Evolutionary conservation across 208 protist species (phyloP), one percentile per base, ranked within the genome.

Genomic region (Trypanosoma congolense): DNA sequence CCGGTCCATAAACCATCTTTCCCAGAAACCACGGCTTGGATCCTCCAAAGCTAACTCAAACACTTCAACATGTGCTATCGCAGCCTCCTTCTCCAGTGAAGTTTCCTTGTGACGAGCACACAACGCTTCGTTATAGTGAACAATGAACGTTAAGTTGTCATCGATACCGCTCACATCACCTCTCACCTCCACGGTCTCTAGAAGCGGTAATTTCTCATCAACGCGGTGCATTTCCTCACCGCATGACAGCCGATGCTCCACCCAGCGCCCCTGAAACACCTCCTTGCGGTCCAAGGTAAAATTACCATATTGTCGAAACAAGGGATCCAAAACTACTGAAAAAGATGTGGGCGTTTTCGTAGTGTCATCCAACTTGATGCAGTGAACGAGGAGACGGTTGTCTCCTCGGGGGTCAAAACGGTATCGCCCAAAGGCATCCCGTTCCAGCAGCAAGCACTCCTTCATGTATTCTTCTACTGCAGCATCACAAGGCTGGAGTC

Each of bases 321-420:
- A 21, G 2, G 73, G 75, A 56, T 86, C 75, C 9, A 74, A 44
- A 24, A 88, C 31, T 4, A 90, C 45, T 18, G 54, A 51, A 62
- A 76, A 87, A 4, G 61, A 55, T 65, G 65, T 53, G 2, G 64
- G 74, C 0, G 87, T 88, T 44, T 86, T 90, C 18, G 43, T 58
- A 35, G 90, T 70, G 47, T 87, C 70, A 31, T 30, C 29, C 40
- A 91, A 70, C 55, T 80, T 78, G n/a, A 94, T 56, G 14, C 53
- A 54, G 43, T 94, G 83, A 19, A 86, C 16, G 5, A 92, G 45
- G 48, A 82, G 74, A 35, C 79, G 75, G 51, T 87, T 88, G 55
- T 87, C 82, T 19, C 76, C 77, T 31, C 79, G 83, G 2, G 73
- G 60, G 56, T 94, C 83, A 64, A 94, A 92, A 52, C 83, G 80